Evolutionary conservation across 2,329 filamentous ascomycete species (phyloP).

Genomic region (Fusarium musae): DNA sequence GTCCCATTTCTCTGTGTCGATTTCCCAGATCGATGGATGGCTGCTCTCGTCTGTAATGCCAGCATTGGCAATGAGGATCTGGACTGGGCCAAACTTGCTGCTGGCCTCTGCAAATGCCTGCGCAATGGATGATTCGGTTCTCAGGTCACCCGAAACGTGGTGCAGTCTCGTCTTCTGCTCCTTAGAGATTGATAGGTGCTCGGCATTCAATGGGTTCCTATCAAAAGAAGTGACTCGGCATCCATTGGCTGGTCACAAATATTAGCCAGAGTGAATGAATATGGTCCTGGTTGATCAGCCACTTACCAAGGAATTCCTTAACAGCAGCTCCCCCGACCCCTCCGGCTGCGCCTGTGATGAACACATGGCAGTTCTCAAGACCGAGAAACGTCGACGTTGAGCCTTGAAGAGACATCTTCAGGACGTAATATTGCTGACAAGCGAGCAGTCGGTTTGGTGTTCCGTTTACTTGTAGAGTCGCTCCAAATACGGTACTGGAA

Average conservation of each 20-base stretch:
- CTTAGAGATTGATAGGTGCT: fast-evolving
- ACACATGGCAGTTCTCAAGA: background rate
- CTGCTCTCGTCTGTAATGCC: background rate
- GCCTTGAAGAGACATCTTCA: background rate
- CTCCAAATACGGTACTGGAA: too few species aligned
- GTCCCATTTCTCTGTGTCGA: background rate
- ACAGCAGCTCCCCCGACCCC: background rate
- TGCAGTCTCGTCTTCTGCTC: background rate
- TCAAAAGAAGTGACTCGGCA: background rate
- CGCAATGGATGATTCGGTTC: background rate
- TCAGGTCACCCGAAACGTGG: background rate
- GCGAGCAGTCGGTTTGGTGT: fast-evolving
- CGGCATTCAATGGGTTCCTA: fast-evolving
- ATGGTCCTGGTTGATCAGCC: fast-evolving
- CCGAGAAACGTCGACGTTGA: background rate
- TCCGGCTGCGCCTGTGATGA: background rate
- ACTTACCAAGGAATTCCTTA: background rate
- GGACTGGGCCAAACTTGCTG: background rate
- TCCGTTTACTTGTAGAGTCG: fast-evolving
- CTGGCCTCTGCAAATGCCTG: background rate
- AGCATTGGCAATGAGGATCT: background rate
- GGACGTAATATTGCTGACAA: fast-evolving
- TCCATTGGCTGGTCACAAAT: background rate
- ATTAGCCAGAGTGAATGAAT: background rate
- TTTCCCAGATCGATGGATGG: background rate